Base-by-base conservation (phyloP, 1,284 basidiomycete genomes). In the Malassezia caprae region DNA sequence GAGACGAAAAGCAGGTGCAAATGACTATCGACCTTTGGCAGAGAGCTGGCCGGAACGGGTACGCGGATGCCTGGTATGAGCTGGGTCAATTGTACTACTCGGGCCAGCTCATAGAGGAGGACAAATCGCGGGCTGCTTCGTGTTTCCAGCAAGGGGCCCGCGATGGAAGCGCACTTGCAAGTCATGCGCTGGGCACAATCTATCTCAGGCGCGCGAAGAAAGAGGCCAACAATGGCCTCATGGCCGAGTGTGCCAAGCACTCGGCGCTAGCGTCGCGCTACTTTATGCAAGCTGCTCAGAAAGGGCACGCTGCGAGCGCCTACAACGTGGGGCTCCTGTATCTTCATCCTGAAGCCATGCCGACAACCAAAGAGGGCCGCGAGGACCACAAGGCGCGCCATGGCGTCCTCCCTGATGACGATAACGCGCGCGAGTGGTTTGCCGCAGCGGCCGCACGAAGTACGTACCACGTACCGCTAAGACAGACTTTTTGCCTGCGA, bases 1-100 rank as follows among this genome's bases (percentile, higher is more conserved):
- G 59, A 53, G 11, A 26, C 32, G 5, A 11, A 58, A 42, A 55
- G 32, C 42, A 40, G 2, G 34, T 68, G 15, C 46, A 58, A 8
- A 50, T 62, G 34, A 51, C 58, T 12, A 51, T 55, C 23, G 56
- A 51, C 8, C 58, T 68, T 15, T 69, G 65, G 45, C 60, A 56
- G 1, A 50, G 62, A 17, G 65, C 67, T 5, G 66, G 65, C 4
- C 55, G 62, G 17, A 56, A 50, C 32, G 67, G 67, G 13, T 58
- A 64, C 2, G 50, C 59, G n/a, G 67, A 69, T 24, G 67, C 65
- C 0, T 69, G 65, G 65, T 69, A 63, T 50, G 67, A 69, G 40
- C 58, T 69, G 0, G 62, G 10, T 31, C 42, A 28, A 21, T 44
- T 66, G 11, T 63, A 61, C 48, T 56, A 65, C 21, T 52, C 48